These are phyloP conservation scores for Penicillium odoratum DNA, from an alignment of 495 filamentous ascomycete genomes.

Conservation along the genomic window DNA sequence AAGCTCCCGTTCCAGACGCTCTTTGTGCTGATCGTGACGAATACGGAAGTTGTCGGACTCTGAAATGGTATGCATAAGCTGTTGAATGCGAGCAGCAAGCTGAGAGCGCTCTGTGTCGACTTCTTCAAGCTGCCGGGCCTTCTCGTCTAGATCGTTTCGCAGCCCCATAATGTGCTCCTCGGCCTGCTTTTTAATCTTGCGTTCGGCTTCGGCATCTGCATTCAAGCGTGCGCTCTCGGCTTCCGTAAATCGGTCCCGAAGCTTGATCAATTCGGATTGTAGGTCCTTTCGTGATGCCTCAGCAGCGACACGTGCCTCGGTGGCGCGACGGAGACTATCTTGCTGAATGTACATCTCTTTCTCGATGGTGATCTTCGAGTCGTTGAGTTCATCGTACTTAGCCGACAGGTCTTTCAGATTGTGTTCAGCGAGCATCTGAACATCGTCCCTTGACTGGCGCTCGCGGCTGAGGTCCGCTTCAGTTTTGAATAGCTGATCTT, in stretches of 20 bases:
- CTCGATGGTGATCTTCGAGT: slow-evolving; percentile 95
- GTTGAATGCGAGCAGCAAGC: slow-evolving; percentile 73
- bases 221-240: slow-evolving; percentile 82
- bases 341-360: slow-evolving; percentile 99
- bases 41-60: slow-evolving; percentile 86
- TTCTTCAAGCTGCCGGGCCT: slow-evolving; percentile 66
- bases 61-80: slow-evolving; percentile 76
- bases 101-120: slow-evolving; percentile 73
- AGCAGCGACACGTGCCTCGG: slow-evolving; percentile 71
- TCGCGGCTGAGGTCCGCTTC: slow-evolving; percentile 90
- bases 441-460: slow-evolving; percentile 93
- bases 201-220: slow-evolving; percentile 78
- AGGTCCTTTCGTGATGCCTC: slow-evolving; percentile 89
- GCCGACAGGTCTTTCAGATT: slow-evolving; percentile 77
- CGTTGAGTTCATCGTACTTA: slow-evolving; percentile 85
- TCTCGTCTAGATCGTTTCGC: slow-evolving; percentile 74
- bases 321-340: slow-evolving; percentile 85
- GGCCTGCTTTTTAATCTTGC: slow-evolving; percentile 71
- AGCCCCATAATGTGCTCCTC: slow-evolving; percentile 79
- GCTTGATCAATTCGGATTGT: slow-evolving; percentile 76
- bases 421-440: slow-evolving; percentile 87
- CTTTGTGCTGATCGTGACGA: slow-evolving; percentile 88
- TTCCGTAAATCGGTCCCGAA: slow-evolving; percentile 78
- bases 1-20: slow-evolving; percentile 88
- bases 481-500: slow-evolving; percentile 76